Evolutionary conservation across 2,329 filamentous ascomycete species (phyloP), one percentile per base, ranked within the genome.

Genomic region (Verticillium tricorpus): DNA sequence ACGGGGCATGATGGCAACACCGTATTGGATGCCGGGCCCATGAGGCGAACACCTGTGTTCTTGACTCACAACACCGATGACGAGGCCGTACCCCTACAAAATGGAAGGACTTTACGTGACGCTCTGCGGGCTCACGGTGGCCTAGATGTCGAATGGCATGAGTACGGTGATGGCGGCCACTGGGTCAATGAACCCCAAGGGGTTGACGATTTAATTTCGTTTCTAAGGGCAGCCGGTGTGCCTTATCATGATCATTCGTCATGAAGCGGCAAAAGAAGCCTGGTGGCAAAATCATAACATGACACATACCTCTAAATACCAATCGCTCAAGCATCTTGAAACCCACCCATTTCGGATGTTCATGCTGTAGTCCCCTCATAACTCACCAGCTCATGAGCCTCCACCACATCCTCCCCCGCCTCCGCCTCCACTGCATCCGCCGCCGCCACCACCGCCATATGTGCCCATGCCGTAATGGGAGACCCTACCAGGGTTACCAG

Each of bases 11-110:
- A 32, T 17, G 28, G 15, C 22, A 22, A 50, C 3, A 39, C 25
- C 7, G 25, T 17, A 15, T 31, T 31, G n/a, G 19, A 17, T 2
- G n/a, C 6, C 2, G n/a, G 14, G 2, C 54, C 11, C 1, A 25
- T 31, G 28, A 12, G 12, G 31, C 5, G 35, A n/a, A 69, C 65
- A 14, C 69, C 68, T 1, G 60, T 73, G 3, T 68, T 74, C 35
- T 65, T 75, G 5, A 61, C 60, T 2, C 73, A 75, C 60, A 63
- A 65, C 0, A 31, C 19, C n/a, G 69, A 75, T 28, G 73, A 74
- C 40, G 58, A 68, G 0, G 62, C 72, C 3, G 67, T 75, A 9
- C 67, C 69, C 0, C 34, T 74, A 5, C 32, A 66, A 3, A 67
- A 73, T 22, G 70, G 71, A 4, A 62, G 56, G 22, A 25, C 56